Evolutionary conservation across 495 filamentous ascomycete species (phyloP).

Genomic region (Jackrogersella minutella): DNA sequence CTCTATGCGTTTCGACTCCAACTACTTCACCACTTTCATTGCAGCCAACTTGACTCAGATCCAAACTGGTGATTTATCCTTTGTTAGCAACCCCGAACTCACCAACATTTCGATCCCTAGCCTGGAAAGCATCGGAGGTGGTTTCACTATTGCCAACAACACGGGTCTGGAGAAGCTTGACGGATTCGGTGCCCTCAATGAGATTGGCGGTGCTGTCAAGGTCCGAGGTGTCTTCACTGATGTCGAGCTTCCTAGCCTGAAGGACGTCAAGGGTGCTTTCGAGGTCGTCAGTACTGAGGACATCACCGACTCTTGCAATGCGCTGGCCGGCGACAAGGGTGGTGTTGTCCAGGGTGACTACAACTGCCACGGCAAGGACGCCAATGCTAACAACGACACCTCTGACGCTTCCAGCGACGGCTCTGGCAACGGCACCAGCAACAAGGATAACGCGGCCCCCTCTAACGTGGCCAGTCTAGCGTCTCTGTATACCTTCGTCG

Average conservation of each 20-base stretch:
- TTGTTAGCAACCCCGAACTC: constrained; percentile 79
- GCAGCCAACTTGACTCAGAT: constrained; percentile 83
- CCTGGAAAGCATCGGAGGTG: constrained; percentile 75
- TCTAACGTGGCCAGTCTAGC: constrained; percentile 46
- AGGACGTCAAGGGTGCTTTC: constrained; percentile 84
- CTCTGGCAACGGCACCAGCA: constrained; percentile 23
- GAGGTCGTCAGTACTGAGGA: constrained; percentile 79
- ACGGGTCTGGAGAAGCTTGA: constrained; percentile 69
- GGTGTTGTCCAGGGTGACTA: constrained; percentile 67
- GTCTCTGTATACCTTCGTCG: constrained; percentile 50
- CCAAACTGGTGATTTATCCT: constrained; percentile 71
- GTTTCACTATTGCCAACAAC: constrained; percentile 88
- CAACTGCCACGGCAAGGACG: constrained; percentile 61
- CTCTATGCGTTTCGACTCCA: constrained; percentile 84
- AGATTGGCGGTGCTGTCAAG: constrained; percentile 86
- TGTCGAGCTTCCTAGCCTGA: constrained; percentile 73
- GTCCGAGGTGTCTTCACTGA: constrained; percentile 83
- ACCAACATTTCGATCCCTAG: constrained; percentile 77
- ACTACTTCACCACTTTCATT: constrained; percentile 70
- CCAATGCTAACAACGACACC: constrained; percentile 53
- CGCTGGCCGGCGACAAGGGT: constrained; percentile 57
- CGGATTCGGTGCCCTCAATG: constrained; percentile 70
- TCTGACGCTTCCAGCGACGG: constrained; percentile 39
- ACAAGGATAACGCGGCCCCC: constrained; percentile 43
- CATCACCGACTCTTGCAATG: constrained; percentile 58